Conservation (phyloP, 805 yeast genomes). For the Yarrowia porcina region DNA sequence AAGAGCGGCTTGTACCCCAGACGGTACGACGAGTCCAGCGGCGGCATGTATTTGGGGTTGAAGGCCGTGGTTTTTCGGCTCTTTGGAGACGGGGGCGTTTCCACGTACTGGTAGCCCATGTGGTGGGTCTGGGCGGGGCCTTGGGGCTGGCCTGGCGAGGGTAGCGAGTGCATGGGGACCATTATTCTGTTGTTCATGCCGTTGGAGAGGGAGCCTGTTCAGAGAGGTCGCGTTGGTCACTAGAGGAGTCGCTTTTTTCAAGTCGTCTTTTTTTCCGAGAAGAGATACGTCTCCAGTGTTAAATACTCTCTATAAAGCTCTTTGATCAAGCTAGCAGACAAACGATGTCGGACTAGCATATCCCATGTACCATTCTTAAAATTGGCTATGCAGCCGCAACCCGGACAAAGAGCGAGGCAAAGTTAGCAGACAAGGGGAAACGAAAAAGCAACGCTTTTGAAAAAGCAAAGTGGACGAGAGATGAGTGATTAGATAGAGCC, state of each 20-base stretch:
- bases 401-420: background rate
- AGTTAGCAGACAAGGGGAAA: background rate
- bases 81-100: conserved; percentile 12
- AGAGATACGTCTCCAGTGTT: too few species aligned
- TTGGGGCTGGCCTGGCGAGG: conserved; percentile 10
- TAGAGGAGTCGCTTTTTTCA: too few species aligned
- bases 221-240: too few species aligned
- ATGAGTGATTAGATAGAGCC: too few species aligned
- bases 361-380: conserved; percentile 14
- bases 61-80: background rate
- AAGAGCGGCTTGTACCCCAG: conserved; percentile 18
- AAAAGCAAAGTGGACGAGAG: too few species aligned
- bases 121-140: background rate
- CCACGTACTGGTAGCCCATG: conserved; percentile 6
- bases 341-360: conserved; percentile 22
- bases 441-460: too few species aligned
- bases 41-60: conserved; percentile 24
- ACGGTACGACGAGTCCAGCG: conserved; percentile 2
- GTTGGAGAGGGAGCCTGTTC: background rate
- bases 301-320: conserved; percentile 21
- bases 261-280: background rate
- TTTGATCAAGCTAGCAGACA: conserved; percentile 10
- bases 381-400: conserved; percentile 22
- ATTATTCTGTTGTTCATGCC: background rate
- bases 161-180: conserved; percentile 22